A percentile compares a stretch with the other conserved stretches of the same genome.
phyloP scores from a whole-genome alignment of 495 filamentous ascomycete species.

The Aspergillus steynii region DNA sequence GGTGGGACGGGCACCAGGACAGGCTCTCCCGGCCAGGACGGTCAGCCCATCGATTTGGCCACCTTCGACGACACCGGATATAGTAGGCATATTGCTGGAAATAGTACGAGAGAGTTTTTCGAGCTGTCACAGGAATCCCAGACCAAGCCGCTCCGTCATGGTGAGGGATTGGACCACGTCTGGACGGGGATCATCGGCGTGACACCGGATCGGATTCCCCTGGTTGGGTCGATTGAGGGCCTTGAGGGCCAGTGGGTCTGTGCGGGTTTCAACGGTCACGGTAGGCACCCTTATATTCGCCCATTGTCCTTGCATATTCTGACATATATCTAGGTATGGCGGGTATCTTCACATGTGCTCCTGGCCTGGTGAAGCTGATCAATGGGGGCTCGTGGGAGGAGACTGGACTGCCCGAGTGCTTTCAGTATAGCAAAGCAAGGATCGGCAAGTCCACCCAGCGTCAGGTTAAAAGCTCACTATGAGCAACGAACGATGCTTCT shows the following conservation, averaged over 20 bases:
- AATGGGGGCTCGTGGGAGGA: slow-evolving; percentile 24
- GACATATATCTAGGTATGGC: slow-evolving; percentile 27
- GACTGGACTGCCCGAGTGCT: slow-evolving; percentile 33
- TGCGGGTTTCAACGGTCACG: slow-evolving; percentile 38
- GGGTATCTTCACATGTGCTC: slow-evolving; percentile 35
- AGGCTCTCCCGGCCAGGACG: background rate
- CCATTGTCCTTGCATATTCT: background rate
- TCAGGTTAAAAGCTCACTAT: too few species aligned
- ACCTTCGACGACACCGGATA: slow-evolving; percentile 28
- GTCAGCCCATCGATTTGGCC: slow-evolving; percentile 3
- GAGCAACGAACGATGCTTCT: too few species aligned
- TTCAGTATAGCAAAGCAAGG: slow-evolving; percentile 18
- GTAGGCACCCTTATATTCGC: slow-evolving; percentile 9
- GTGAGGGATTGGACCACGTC: slow-evolving; percentile 32
- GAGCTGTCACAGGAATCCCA: slow-evolving; percentile 23
- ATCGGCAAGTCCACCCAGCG: too few species aligned
- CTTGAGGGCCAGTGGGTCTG: slow-evolving; percentile 34
- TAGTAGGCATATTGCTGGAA: slow-evolving; percentile 28
- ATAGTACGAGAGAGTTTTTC: slow-evolving; percentile 26
- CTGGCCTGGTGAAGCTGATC: slow-evolving; percentile 27
- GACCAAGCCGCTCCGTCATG: slow-evolving; percentile 9
- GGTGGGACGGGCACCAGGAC: slow-evolving; percentile 30
- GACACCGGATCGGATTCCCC: slow-evolving; percentile 34
- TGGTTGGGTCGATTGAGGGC: slow-evolving; percentile 29
- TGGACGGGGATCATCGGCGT: slow-evolving; percentile 39